These are phyloP conservation scores for Cladophialophora psammophila DNA, from an alignment of 2,329 filamentous ascomycete species.

Conservation along the genomic window DNA sequence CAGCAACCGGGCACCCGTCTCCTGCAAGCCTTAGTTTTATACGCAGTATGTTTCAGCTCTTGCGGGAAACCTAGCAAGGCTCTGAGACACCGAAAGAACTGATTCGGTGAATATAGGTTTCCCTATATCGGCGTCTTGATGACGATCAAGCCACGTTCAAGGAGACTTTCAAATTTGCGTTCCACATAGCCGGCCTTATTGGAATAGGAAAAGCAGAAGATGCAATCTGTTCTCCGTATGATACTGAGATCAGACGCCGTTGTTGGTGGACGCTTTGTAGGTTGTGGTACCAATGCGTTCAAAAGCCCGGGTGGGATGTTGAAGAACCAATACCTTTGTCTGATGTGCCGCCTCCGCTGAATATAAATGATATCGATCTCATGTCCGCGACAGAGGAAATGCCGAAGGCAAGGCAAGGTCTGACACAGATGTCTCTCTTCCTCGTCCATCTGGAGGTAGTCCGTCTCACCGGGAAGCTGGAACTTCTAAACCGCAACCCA, in stretches of 20 bases:
- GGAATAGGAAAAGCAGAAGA: not conserved
- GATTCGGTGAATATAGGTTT: not conserved
- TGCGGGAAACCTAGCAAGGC: not conserved
- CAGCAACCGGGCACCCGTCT: conserved; percentile 1
- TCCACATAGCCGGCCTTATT: not conserved
- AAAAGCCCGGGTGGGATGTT: too few relatives aligned
- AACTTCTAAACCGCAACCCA: not conserved
- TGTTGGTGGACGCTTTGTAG: conserved; percentile 5
- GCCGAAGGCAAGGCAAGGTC: conserved; percentile 4
- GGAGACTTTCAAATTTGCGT: not conserved
- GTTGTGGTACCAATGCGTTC: not conserved
- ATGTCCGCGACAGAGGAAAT: not conserved
- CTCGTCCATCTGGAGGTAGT: conserved; percentile 3
- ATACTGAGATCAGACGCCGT: conserved; percentile 1
- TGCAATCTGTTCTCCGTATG: not conserved
- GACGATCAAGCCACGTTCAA: not conserved
- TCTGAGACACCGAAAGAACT: not conserved
- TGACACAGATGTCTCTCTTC: conserved; percentile 6
- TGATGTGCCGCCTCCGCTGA: not conserved
- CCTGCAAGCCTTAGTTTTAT: conserved; percentile 6
- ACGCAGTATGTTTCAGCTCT: not conserved
- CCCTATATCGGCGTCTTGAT: not conserved
- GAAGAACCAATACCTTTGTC: not conserved
- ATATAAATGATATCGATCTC: conserved; percentile 6
- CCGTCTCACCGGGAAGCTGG: not conserved